These are phyloP conservation scores for Pulveroboletus sp. DNA, from an alignment of 1,284 basidiomycete genomes.

Conservation along the genomic window DNA sequence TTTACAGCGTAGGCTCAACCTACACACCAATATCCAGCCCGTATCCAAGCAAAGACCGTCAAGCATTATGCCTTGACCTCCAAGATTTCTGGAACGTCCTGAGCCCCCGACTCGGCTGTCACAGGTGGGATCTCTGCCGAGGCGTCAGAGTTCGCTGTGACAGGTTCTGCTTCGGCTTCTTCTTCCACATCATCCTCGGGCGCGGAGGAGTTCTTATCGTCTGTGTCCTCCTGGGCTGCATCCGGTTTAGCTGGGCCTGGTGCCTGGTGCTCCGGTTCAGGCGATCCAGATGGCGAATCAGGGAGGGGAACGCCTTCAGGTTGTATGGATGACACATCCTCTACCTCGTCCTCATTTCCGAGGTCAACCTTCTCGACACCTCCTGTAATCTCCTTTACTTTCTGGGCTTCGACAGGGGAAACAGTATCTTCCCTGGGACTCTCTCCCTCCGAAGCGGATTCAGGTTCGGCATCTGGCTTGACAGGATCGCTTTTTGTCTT, in stretches of 20 bases:
- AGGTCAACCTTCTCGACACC: conserved; percentile 68
- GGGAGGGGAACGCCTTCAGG: conserved; percentile 54
- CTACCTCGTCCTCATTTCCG: conserved; percentile 37
- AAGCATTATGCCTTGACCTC: conserved; percentile 19
- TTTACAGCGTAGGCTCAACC: conserved; percentile 8
- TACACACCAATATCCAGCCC: not conserved
- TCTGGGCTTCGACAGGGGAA: conserved; percentile 37
- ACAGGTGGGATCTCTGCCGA: not conserved
- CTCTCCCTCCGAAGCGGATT: conserved; percentile 19
- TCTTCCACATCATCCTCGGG: conserved; percentile 12
- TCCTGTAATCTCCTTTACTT: conserved; percentile 63
- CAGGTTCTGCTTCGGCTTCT: conserved; percentile 1
- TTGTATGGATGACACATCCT: conserved; percentile 19
- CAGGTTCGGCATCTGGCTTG: conserved; percentile 15
- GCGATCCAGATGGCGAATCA: conserved; percentile 35
- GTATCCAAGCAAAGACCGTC: not conserved
- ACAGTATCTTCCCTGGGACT: conserved; percentile 16
- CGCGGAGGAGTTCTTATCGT: conserved; percentile 21
- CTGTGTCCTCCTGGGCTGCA: conserved; percentile 30
- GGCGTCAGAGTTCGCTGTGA: not conserved
- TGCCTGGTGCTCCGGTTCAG: conserved; percentile 11
- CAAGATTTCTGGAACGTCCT: conserved; percentile 13
- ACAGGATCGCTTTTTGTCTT: conserved; percentile 38
- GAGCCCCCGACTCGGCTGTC: conserved; percentile 1
- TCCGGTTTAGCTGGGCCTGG: conserved; percentile 18